phyloP scores from a whole-genome alignment of 2,329 filamentous ascomycete genomes.

The Gremmenia infestans region DNA sequence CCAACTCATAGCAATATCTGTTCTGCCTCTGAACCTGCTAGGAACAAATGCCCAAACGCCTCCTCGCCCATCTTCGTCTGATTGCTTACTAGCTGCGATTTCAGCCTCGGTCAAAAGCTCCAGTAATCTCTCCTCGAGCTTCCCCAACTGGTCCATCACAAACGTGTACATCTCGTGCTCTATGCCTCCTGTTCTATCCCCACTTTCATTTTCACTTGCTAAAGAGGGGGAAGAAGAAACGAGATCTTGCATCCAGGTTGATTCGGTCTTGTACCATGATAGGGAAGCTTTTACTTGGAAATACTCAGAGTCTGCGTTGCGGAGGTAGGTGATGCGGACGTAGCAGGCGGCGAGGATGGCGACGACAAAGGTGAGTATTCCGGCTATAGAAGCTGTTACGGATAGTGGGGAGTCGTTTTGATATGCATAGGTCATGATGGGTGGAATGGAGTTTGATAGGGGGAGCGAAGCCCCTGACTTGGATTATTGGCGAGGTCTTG shows the following conservation, averaged over 20 bases:
- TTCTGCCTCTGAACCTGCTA: constrained; percentile 35
- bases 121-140: constrained; percentile 40
- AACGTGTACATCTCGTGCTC: constrained; percentile 45
- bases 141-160: constrained; percentile 42
- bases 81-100: constrained; percentile 22
- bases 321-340: constrained; percentile 40
- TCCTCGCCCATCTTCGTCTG: constrained; percentile 19
- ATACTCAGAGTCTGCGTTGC: constrained; percentile 43
- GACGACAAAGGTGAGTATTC: constrained; percentile 45
- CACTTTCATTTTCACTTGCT: constrained; percentile 17
- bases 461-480: background rate
- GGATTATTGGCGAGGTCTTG: background rate
- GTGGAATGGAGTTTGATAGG: background rate
- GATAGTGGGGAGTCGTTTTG: constrained; percentile 40
- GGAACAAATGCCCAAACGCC: constrained; percentile 36
- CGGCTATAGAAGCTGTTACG: constrained; percentile 39
- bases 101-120: constrained; percentile 43
- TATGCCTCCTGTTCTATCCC: constrained; percentile 21
- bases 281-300: constrained; percentile 43
- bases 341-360: constrained; percentile 41
- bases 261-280: constrained; percentile 47
- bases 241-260: constrained; percentile 41
- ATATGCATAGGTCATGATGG: background rate
- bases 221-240: constrained; percentile 24
- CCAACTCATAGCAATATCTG: constrained; percentile 42